These are phyloP conservation scores for Xerocomus spinulosus DNA, from an alignment of 768 basidiomycete species.

Conservation along the genomic window DNA sequence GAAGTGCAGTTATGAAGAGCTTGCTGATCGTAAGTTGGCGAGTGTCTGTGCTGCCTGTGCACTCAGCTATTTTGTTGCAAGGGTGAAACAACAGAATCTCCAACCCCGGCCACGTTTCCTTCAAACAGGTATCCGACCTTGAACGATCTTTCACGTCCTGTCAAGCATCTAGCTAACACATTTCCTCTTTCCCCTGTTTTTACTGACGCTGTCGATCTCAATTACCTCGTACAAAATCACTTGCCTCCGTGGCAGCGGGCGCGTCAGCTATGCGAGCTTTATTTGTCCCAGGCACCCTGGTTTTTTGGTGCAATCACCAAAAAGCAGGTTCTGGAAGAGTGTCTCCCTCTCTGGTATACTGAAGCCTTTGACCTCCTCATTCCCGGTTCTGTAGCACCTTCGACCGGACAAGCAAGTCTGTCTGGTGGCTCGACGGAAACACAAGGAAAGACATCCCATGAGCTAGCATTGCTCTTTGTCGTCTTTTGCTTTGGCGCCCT, in stretches of 20 bases:
- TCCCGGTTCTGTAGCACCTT: conserved; percentile 26
- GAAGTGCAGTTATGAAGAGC: conserved; percentile 35
- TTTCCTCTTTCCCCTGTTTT: conserved; percentile 49
- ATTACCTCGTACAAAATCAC: conserved; percentile 43
- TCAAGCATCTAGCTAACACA: conserved; percentile 29
- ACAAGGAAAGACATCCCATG: conserved; percentile 43
- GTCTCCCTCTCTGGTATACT: conserved; percentile 62
- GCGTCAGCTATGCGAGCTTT: conserved; percentile 56
- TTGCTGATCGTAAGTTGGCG: conserved; percentile 47
- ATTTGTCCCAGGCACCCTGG: conserved; percentile 77
- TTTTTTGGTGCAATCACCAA: conserved; percentile 70
- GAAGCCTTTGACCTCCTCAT: conserved; percentile 36
- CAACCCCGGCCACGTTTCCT: background rate
- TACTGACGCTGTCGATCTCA: conserved; percentile 36
- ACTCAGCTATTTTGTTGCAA: conserved; percentile 7
- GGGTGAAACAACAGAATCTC: conserved; percentile 21
- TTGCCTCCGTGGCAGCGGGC: conserved; percentile 61
- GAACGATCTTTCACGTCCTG: conserved; percentile 19
- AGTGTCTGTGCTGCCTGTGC: background rate
- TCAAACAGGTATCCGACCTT: conserved; percentile 1
- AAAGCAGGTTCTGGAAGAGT: conserved; percentile 58
- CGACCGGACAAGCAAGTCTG: conserved; percentile 1
- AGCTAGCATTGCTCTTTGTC: conserved; percentile 58
- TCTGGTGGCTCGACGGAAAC: conserved; percentile 7
- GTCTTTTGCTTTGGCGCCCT: conserved; percentile 60